phyloP scores from a whole-genome alignment of 345 rosid genomes.

The Eutrema yunnanense region DNA sequence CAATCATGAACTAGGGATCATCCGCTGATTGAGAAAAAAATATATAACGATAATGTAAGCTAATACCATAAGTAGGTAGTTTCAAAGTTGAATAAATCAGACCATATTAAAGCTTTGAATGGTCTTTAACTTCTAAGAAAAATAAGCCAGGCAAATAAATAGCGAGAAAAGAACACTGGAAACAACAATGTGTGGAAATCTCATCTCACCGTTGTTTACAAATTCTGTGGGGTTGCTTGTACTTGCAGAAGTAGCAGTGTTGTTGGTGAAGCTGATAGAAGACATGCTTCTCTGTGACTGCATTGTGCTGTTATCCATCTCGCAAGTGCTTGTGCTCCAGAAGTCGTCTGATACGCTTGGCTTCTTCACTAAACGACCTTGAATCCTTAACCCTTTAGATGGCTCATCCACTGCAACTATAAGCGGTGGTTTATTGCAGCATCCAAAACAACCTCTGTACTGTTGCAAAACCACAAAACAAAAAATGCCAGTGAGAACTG shows the following conservation, averaged over 20 bases:
- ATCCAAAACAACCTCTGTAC: conserved; percentile 94
- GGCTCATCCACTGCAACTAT: conserved; percentile 43
- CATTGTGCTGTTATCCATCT: conserved; percentile 49
- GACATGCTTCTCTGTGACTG: conserved; percentile 62
- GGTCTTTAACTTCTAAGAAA: neutral
- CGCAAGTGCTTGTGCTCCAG: conserved; percentile 59
- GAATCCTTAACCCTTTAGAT: conserved; percentile 46
- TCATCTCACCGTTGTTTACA: conserved; percentile 62
- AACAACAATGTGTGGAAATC: neutral
- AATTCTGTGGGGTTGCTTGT: conserved; percentile 58
- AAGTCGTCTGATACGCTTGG: conserved; percentile 42
- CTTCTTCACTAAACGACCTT: conserved; percentile 42
- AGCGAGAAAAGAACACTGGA: neutral
- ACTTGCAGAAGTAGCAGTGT: conserved; percentile 30
- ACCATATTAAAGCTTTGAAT: neutral
- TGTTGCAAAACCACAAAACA: conserved; percentile 59
- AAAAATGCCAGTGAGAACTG: conserved; percentile 30
- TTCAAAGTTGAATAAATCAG: neutral
- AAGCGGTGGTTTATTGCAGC: conserved; percentile 48
- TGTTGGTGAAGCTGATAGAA: conserved; percentile 44
- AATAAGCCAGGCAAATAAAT: neutral
- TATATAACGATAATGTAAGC: neutral
- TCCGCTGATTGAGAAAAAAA: neutral
- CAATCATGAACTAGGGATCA: neutral
- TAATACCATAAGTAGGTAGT: neutral